Evolutionary conservation across 129 eudicot species (phyloP).

Genomic region (Heracleum sosnowskyi): DNA sequence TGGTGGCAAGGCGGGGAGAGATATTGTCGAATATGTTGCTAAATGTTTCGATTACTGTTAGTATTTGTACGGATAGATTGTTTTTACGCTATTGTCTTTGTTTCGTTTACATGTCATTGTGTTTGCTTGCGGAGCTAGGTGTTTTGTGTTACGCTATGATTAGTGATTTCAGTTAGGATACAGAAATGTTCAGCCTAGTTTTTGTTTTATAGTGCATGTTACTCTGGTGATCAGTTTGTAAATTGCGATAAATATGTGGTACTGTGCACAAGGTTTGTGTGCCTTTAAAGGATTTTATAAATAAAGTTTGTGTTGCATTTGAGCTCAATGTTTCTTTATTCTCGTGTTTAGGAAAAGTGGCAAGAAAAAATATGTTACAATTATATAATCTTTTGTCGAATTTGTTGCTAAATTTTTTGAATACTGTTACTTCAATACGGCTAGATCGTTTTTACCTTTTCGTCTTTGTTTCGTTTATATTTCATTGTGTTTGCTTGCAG

Average conservation of each 20-base stretch:
- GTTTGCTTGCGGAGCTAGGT: background rate
- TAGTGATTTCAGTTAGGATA: background rate
- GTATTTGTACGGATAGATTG: too few relatives aligned
- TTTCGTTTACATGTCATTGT: too few relatives aligned
- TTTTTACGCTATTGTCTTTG: too few relatives aligned
- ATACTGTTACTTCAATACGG: too few relatives aligned
- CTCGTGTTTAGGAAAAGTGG: slow-evolving; percentile 16
- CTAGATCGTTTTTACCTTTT: too few relatives aligned
- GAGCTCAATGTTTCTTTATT: background rate
- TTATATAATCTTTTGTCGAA: too few relatives aligned
- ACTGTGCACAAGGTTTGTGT: background rate
- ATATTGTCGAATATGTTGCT: background rate
- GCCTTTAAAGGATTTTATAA: background rate
- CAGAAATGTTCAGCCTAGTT: background rate
- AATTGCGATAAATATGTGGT: background rate
- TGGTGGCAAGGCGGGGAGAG: background rate
- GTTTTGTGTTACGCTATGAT: background rate
- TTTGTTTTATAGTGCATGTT: background rate
- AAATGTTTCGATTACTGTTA: too few relatives aligned
- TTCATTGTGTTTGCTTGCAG: too few relatives aligned
- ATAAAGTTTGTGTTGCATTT: background rate
- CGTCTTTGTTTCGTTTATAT: too few relatives aligned
- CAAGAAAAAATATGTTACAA: too few relatives aligned
- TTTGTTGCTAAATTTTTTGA: too few relatives aligned
- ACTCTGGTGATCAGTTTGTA: background rate